Base-by-base conservation (phyloP, 306 rosid genomes). In the Prunus dulcis region DNA sequence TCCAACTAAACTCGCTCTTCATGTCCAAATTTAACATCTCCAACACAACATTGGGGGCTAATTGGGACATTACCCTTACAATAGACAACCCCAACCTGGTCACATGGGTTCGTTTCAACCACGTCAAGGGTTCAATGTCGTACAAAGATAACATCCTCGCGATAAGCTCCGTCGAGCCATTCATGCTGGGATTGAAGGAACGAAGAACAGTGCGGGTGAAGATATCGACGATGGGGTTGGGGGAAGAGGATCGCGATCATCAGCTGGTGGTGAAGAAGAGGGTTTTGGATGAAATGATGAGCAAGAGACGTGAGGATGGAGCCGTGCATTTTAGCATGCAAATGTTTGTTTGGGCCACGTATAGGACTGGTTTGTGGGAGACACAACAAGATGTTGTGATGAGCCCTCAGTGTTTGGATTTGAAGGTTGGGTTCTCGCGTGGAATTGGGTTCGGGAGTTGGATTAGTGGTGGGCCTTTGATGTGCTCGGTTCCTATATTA, bases 11-110 rank as follows among this genome's bases (percentile, higher is more conserved):
- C 13, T 65, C 50, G 0, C 50, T 65, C 25, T 65, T 65, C 69
- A 12, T 65, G 47, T 65, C 63, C 57, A 30, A 70, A 32, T 10
- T 51, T 19, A 51, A 28, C 28, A 28, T 25, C 62, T 70, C 63
- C 38, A 70, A 30, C 27, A 19, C 27, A 70, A 70, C 62, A 3
- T 3, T 51, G 1, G 18, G 14, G 17, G 74, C 27, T 11, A 20
- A 70, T 7, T 70, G 47, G 28, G 63, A 70, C 32, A 6, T 52
- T 10, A 25, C 28, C 62, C 62, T 70, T 5, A 51, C 22, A 4
- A 23, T 70, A 51, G 63, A 70, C 12, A 70, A 70, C 49, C 74
- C 49, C 5, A 70, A 70, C n/a, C 9, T 70, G 23, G 18, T 70
- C 62, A 27, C 74, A 2, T 17, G 57, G 18, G 62, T 70, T 32